phyloP scores from a whole-genome alignment of 306 rosid species.

The Vigna nakashimae region DNA sequence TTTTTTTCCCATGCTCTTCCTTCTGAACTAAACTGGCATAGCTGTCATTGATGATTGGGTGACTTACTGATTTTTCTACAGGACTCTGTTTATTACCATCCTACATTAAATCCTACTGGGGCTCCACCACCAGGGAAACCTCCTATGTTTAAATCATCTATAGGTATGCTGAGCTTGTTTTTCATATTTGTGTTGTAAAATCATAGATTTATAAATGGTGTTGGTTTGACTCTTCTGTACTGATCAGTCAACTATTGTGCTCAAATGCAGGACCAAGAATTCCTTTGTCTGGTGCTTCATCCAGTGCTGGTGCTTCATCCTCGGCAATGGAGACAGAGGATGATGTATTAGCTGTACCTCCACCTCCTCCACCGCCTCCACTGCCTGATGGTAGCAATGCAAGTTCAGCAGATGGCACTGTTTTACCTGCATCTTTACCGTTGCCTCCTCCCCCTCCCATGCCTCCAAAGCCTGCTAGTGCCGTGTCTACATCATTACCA shows the following conservation, averaged over 20 bases:
- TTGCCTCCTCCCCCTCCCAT: conserved; percentile 98
- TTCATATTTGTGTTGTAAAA: conserved; percentile 29
- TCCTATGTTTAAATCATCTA: conserved; percentile 93
- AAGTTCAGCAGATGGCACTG: conserved; percentile 66
- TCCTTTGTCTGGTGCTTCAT: conserved; percentile 87
- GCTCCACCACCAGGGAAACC: conserved; percentile 99
- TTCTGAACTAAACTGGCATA: conserved; percentile 26
- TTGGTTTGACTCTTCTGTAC: conserved; percentile 30
- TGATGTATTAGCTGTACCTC: conserved; percentile 65
- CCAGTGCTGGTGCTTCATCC: conserved; percentile 82
- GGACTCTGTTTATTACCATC: conserved; percentile 93
- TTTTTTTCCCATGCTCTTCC: neutral
- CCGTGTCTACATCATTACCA: conserved; percentile 69
- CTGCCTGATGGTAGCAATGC: conserved; percentile 59
- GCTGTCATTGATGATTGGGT: conserved; percentile 8
- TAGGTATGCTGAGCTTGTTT: conserved; percentile 62
- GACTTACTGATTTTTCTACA: conserved; percentile 36
- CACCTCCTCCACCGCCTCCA: conserved; percentile 83
- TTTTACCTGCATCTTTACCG: conserved; percentile 77
- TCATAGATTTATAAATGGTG: conserved; percentile 30
- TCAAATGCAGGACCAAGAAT: conserved; percentile 84
- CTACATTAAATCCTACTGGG: conserved; percentile 94
- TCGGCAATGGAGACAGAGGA: conserved; percentile 69
- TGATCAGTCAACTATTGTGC: conserved; percentile 40
- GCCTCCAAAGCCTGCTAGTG: conserved; percentile 79